Conservation (phyloP, 2,329 filamentous ascomycete species). For the Aspergillus fumigatiaffinis region DNA sequence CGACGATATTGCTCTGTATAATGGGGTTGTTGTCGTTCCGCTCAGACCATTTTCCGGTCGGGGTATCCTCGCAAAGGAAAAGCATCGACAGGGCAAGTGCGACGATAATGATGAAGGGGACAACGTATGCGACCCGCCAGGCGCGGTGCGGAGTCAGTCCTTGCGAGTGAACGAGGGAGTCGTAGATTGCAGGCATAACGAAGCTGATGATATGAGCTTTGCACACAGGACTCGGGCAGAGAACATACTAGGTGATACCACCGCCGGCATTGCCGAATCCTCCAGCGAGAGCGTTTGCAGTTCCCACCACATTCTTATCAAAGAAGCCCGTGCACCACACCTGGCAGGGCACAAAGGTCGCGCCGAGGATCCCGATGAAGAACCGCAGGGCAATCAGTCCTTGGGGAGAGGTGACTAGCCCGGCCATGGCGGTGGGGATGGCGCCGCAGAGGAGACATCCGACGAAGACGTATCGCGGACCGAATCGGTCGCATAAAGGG, state of each 20-base stretch:
- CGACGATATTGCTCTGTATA: conserved; percentile 24
- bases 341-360: conserved; percentile 59
- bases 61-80: conserved; percentile 73
- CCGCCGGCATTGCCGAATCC: conserved; percentile 86
- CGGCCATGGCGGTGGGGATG: conserved; percentile 77
- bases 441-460: conserved; percentile 70
- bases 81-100: conserved; percentile 63
- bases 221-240: background rate
- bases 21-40: conserved; percentile 49
- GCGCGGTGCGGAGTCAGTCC: conserved; percentile 64
- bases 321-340: conserved; percentile 93
- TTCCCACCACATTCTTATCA: conserved; percentile 87
- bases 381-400: conserved; percentile 42
- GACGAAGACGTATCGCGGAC: conserved; percentile 75
- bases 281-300: conserved; percentile 78
- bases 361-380: conserved; percentile 43
- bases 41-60: conserved; percentile 76
- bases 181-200: conserved; percentile 85
- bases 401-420: conserved; percentile 65
- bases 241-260: conserved; percentile 69
- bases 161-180: conserved; percentile 62
- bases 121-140: conserved; percentile 81
- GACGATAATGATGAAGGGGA: conserved; percentile 74
- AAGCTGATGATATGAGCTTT: conserved; percentile 46
- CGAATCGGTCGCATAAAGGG: conserved; percentile 77